These are phyloP conservation scores for Scytalidium sp. DNA, from an alignment of 2,329 filamentous ascomycete genomes.

Conservation along the genomic window DNA sequence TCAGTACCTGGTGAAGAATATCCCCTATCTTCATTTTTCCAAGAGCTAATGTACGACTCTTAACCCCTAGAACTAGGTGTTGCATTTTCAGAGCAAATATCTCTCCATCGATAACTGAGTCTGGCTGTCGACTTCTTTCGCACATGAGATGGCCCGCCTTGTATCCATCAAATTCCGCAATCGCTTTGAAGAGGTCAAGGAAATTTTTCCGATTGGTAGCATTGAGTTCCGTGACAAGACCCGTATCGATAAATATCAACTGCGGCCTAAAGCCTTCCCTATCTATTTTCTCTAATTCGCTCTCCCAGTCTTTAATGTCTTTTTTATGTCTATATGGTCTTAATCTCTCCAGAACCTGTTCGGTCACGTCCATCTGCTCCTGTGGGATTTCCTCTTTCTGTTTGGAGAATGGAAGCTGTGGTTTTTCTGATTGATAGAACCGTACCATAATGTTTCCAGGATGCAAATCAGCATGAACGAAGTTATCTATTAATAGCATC, in stretches of 20 bases:
- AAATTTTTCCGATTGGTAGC: conserved; percentile 84
- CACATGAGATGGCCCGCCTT: conserved; percentile 95
- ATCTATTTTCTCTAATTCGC: conserved; percentile 74
- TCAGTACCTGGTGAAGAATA: conserved; percentile 83
- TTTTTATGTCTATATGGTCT: conserved; percentile 64
- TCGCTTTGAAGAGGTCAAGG: conserved; percentile 89
- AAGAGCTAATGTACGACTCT: conserved; percentile 84
- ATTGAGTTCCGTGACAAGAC: conserved; percentile 91
- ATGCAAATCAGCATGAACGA: conserved; percentile 93
- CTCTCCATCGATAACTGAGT: conserved; percentile 83
- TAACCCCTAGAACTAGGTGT: conserved; percentile 87
- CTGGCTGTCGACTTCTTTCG: conserved; percentile 87
- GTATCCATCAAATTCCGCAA: conserved; percentile 96
- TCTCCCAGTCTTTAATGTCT: conserved; percentile 67
- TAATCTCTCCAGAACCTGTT: conserved; percentile 78
- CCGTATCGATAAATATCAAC: conserved; percentile 95
- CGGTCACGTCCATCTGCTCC: conserved; percentile 72
- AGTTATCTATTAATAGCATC: conserved; percentile 97
- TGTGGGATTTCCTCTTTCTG: conserved; percentile 33
- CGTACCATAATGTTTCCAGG: conserved; percentile 99
- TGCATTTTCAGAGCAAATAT: conserved; percentile 97
- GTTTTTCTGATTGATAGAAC: conserved; percentile 81
- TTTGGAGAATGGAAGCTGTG: conserved; percentile 56
- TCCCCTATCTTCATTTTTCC: conserved; percentile 97
- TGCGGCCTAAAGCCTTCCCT: conserved; percentile 88